These are phyloP conservation scores for Pelargonium australe DNA, from an alignment of 441 rosid genomes.

Conservation along the genomic window DNA sequence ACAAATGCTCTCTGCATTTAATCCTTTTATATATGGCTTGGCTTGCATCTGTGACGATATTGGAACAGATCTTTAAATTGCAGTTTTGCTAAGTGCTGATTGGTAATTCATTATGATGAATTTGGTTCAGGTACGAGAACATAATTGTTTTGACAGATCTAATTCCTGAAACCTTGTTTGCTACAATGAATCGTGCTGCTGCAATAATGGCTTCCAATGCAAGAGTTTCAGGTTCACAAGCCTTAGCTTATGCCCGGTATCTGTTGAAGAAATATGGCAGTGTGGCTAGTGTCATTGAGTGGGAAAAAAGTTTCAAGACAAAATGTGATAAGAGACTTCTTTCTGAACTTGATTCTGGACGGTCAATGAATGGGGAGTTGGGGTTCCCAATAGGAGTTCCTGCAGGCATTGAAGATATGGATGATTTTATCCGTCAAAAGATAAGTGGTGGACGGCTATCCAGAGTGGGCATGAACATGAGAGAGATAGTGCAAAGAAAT, in stretches of 20 bases:
- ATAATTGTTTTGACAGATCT: slow-evolving; percentile 75
- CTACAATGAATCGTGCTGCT: slow-evolving; percentile 57
- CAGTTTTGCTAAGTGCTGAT: not conserved
- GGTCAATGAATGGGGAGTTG: slow-evolving; percentile 61
- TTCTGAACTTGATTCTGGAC: slow-evolving; percentile 90
- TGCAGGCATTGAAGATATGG: slow-evolving; percentile 76
- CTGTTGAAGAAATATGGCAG: slow-evolving; percentile 69
- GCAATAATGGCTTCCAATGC: slow-evolving; percentile 59
- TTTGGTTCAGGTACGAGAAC: slow-evolving; percentile 79
- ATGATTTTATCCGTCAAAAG: slow-evolving; percentile 84
- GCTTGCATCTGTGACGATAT: not conserved
- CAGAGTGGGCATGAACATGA: slow-evolving; percentile 86
- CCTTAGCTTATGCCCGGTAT: slow-evolving; percentile 69
- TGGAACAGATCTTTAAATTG: not conserved
- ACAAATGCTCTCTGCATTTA: not conserved
- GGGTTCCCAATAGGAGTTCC: slow-evolving; percentile 85
- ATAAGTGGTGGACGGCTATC: slow-evolving; percentile 57
- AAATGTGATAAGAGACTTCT: slow-evolving; percentile 74
- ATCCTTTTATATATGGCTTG: not conserved
- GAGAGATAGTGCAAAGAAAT: slow-evolving; percentile 66
- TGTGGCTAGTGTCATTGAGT: slow-evolving; percentile 71
- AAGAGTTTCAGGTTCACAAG: slow-evolving; percentile 62
- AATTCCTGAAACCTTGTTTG: slow-evolving; percentile 77
- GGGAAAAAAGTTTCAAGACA: slow-evolving; percentile 74
- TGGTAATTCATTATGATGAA: slow-evolving; percentile 15